Conservation (phyloP, 2,329 filamentous ascomycete species). For the Didymella lethalis region DNA sequence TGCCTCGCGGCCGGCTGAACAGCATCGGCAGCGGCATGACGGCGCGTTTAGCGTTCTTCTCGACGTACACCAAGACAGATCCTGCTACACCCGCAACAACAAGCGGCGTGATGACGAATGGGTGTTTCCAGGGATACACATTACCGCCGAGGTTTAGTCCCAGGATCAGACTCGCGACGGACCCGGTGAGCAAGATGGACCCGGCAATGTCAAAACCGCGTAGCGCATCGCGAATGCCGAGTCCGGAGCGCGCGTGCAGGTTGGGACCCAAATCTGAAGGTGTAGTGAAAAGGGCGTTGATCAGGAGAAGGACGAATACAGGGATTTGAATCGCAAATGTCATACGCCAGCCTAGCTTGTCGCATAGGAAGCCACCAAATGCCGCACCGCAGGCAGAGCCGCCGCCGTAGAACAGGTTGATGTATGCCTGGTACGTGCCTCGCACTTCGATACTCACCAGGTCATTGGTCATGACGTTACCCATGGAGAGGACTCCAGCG, state of each 20-base stretch:
- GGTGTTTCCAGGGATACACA: slow-evolving; percentile 60
- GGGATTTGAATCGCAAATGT: slow-evolving; percentile 66
- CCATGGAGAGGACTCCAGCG: slow-evolving; percentile 73
- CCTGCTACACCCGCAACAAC: slow-evolving; percentile 51
- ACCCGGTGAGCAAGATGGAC: slow-evolving; percentile 56
- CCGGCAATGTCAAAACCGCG: slow-evolving; percentile 60
- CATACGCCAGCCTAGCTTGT: slow-evolving; percentile 76
- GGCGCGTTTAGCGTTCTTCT: slow-evolving; percentile 49
- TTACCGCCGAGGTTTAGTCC: slow-evolving; percentile 63
- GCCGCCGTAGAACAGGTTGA: slow-evolving; percentile 68
- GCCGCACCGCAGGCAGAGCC: slow-evolving; percentile 67
- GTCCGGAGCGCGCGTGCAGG: slow-evolving; percentile 51
- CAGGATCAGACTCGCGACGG: slow-evolving; percentile 59
- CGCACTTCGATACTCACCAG: slow-evolving; percentile 75
- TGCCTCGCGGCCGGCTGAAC: slow-evolving; percentile 56
- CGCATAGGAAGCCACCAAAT: slow-evolving; percentile 73
- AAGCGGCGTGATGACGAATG: slow-evolving; percentile 59
- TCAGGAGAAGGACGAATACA: slow-evolving; percentile 55
- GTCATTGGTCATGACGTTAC: slow-evolving; percentile 75
- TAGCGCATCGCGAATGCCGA: slow-evolving; percentile 54
- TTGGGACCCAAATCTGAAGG: slow-evolving; percentile 57
- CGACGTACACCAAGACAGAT: slow-evolving; percentile 54
- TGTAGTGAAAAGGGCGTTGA: slow-evolving; percentile 54
- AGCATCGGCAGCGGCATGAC: slow-evolving; percentile 61
- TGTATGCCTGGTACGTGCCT: slow-evolving; percentile 76